Percentiles rank a stretch among this genome's conserved stretches.
These are phyloP conservation scores for Gelatoporia subvermispora DNA, from an alignment of 768 basidiomycete species.

Conservation along the genomic window DNA sequence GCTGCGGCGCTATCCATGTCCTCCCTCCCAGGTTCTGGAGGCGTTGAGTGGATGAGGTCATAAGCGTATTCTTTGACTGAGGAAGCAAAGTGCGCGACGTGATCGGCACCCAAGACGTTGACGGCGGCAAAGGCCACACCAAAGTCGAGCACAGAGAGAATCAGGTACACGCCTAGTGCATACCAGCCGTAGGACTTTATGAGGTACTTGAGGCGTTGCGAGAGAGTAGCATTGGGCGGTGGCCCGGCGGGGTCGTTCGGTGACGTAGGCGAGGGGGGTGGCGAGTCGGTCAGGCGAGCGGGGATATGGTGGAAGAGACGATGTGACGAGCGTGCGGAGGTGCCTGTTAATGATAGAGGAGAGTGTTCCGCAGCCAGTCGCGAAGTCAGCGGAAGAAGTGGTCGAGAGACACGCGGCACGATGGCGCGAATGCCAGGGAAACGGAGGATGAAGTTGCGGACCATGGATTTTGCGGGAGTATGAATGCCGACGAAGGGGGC, in stretches of 20 bases:
- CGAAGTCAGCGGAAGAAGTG: slow-evolving; percentile 46
- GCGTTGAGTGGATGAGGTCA: slow-evolving; percentile 42
- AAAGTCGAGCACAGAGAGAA: slow-evolving; percentile 76
- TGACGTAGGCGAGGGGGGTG: slow-evolving; percentile 27
- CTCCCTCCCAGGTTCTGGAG: slow-evolving; percentile 64
- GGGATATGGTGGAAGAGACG: slow-evolving; percentile 48
- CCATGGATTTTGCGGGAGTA: slow-evolving; percentile 4
- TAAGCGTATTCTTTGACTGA: slow-evolving; percentile 47
- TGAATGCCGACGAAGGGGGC: too few species aligned
- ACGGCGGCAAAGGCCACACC: slow-evolving; percentile 78
- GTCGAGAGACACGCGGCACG: slow-evolving; percentile 35
- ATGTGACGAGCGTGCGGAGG: slow-evolving; percentile 27
- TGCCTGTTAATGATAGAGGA: slow-evolving; percentile 24
- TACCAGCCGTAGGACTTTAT: slow-evolving; percentile 95
- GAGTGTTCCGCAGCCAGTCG: slow-evolving; percentile 29
- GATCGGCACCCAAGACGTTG: slow-evolving; percentile 85
- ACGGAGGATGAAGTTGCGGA: slow-evolving; percentile 36
- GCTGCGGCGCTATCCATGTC: slow-evolving; percentile 46
- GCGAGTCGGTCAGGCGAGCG: slow-evolving; percentile 40
- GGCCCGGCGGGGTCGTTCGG: slow-evolving; percentile 15
- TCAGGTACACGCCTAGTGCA: slow-evolving; percentile 84
- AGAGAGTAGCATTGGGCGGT: slow-evolving; percentile 51
- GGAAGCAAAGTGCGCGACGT: slow-evolving; percentile 66
- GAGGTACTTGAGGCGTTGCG: slow-evolving; percentile 72
- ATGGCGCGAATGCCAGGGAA: slow-evolving; percentile 43